Evolutionary conservation across 2,329 filamentous ascomycete genomes (phyloP).

Genomic region (Colletotrichum aenigma): DNA sequence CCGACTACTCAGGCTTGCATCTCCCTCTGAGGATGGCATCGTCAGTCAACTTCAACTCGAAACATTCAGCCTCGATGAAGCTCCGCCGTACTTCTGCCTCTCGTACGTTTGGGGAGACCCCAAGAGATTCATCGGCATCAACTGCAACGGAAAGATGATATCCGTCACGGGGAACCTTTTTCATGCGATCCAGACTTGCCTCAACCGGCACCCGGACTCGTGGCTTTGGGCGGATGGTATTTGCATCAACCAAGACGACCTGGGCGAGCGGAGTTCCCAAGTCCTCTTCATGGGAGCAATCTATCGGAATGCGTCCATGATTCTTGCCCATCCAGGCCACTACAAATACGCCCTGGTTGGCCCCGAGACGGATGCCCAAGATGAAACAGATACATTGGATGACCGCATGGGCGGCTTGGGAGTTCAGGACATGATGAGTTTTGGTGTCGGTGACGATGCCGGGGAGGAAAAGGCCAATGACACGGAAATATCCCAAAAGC

Average conservation of each 20-base stretch:
- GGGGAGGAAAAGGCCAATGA: neutral
- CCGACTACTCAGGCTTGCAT: neutral
- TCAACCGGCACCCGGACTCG: neutral
- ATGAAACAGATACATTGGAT: neutral
- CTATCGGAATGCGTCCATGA: neutral
- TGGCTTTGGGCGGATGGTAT: conserved; percentile 13
- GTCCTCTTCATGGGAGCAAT: neutral
- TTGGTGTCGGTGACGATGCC: neutral
- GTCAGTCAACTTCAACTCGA: neutral
- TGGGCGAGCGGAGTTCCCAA: neutral
- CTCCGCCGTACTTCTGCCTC: neutral
- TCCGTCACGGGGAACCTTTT: neutral
- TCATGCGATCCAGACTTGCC: neutral
- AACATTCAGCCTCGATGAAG: neutral
- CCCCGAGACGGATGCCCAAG: neutral
- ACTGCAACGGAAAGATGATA: neutral
- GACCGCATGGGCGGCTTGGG: neutral
- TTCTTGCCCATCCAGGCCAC: neutral
- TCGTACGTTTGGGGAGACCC: conserved; percentile 10
- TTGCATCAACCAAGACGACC: conserved; percentile 2
- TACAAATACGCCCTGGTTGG: neutral
- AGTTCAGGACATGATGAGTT: neutral
- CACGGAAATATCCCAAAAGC: neutral
- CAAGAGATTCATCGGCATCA: neutral
- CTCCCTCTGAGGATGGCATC: neutral